These are phyloP conservation scores for Centella asiatica DNA, from an alignment of 129 eudicot genomes.

Conservation along the genomic window DNA sequence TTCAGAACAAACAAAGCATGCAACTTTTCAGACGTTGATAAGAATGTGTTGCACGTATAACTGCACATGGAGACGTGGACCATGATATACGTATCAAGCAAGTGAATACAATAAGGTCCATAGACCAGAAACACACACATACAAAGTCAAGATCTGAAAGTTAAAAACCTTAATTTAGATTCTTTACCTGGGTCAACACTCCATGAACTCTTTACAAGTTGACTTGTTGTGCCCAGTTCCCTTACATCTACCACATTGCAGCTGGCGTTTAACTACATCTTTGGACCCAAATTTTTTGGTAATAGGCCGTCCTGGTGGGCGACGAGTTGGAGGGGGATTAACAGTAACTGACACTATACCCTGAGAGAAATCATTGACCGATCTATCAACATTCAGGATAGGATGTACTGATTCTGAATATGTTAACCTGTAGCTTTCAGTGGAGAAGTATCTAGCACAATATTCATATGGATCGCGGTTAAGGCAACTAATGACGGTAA, in stretches of 20 bases:
- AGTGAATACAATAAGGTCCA: neutral
- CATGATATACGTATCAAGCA: neutral
- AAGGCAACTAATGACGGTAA: slow-evolving; percentile 61
- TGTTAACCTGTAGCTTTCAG: slow-evolving; percentile 53
- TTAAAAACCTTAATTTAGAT: neutral
- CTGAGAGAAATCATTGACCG: slow-evolving; percentile 33
- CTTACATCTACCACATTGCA: slow-evolving; percentile 87
- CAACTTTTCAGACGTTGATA: too few species aligned
- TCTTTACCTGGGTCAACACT: slow-evolving; percentile 30
- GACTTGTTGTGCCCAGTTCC: slow-evolving; percentile 84
- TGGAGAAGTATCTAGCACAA: slow-evolving; percentile 57
- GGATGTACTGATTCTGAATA: slow-evolving; percentile 76
- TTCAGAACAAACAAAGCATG: too few species aligned
- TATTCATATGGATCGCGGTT: slow-evolving; percentile 56
- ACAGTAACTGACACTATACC: slow-evolving; percentile 42
- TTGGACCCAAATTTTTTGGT: slow-evolving; percentile 45
- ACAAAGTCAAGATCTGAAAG: neutral
- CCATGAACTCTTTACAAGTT: slow-evolving; percentile 66
- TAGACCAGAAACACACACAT: neutral
- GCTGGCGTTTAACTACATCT: slow-evolving; percentile 57
- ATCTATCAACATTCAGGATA: slow-evolving; percentile 36
- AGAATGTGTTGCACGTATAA: too few species aligned
- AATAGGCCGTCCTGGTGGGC: slow-evolving; percentile 89
- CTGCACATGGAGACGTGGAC: neutral
- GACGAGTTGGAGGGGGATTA: slow-evolving; percentile 86